Percentiles rank a stretch among this genome's conserved stretches.
Conservation (phyloP, 2,329 filamentous ascomycete genomes). For the Zymoseptoria crescenta region DNA sequence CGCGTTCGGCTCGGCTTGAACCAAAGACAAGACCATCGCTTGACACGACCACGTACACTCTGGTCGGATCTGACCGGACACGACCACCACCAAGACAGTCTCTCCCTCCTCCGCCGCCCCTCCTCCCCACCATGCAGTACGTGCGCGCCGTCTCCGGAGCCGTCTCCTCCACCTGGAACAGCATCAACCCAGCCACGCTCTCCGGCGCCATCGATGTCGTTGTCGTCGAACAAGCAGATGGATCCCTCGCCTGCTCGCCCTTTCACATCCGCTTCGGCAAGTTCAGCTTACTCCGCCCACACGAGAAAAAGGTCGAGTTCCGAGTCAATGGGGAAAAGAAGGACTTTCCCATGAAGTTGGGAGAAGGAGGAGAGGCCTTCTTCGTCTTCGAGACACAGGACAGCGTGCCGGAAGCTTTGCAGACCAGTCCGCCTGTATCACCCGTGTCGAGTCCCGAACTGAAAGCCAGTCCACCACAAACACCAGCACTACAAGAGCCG, state of each 20-base stretch:
- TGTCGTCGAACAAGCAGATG: constrained; percentile 93
- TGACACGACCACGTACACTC: not conserved
- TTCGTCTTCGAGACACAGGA: constrained; percentile 96
- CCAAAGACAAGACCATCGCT: not conserved
- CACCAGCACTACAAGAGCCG: constrained; percentile 54
- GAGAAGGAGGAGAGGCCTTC: constrained; percentile 94
- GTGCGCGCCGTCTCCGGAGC: constrained; percentile 90
- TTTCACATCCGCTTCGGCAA: constrained; percentile 99
- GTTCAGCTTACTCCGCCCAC: constrained; percentile 89
- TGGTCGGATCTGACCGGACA: not conserved
- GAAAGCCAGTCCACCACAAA: constrained; percentile 41
- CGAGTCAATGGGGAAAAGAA: constrained; percentile 87
- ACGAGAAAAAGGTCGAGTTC: constrained; percentile 98
- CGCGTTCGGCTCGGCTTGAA: not conserved
- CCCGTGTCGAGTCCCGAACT: constrained; percentile 73
- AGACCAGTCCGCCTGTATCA: constrained; percentile 89
- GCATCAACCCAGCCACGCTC: constrained; percentile 93
- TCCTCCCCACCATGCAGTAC: constrained; percentile 69
- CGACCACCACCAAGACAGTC: not conserved
- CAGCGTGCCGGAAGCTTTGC: constrained; percentile 82
- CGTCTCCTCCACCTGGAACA: constrained; percentile 98
- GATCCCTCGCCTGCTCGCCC: constrained; percentile 77
- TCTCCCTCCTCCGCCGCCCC: not conserved
- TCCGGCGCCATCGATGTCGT: constrained; percentile 98
- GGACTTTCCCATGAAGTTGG: constrained; percentile 95